Percentiles rank a stretch among this genome's conserved stretches.
These are phyloP conservation scores for Quillaja saponaria DNA, from an alignment of 306 rosid species.

Conservation along the genomic window DNA sequence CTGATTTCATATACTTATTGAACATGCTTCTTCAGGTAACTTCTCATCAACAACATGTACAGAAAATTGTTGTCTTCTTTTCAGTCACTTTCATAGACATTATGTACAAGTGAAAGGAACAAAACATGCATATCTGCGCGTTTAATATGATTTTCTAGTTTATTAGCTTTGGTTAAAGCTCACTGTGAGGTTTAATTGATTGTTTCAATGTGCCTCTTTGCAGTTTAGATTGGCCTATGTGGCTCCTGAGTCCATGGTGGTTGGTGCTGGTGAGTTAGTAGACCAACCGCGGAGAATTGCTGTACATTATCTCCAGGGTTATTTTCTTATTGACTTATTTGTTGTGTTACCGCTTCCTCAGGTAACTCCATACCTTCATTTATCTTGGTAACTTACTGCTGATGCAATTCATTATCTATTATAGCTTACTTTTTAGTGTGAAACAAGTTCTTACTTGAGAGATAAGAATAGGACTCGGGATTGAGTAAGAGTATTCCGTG, in stretches of 20 bases:
- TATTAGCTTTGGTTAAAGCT: conserved; percentile 4
- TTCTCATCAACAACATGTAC: conserved; percentile 10
- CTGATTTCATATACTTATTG: conserved; percentile 63
- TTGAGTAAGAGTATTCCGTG: too few relatives aligned
- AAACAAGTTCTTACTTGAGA: too few relatives aligned
- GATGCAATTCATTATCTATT: too few relatives aligned
- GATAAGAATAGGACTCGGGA: too few relatives aligned
- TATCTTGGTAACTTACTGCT: neutral
- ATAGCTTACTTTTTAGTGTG: too few relatives aligned
- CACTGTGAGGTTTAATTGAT: conserved; percentile 10
- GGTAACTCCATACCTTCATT: conserved; percentile 35
- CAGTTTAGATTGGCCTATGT: conserved; percentile 93
- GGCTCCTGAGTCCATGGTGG: conserved; percentile 75
- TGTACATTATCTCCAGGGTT: conserved; percentile 52
- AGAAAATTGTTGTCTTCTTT: neutral
- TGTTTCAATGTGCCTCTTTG: conserved; percentile 21
- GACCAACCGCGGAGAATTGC: conserved; percentile 81
- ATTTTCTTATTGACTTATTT: conserved; percentile 60
- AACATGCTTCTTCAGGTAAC: conserved; percentile 85
- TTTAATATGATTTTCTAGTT: conserved; percentile 4
- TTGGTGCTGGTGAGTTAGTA: conserved; percentile 88
- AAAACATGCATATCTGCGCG: neutral
- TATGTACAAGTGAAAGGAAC: neutral
- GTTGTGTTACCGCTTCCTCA: conserved; percentile 80
- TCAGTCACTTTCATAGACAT: too few relatives aligned